These are phyloP conservation scores for Cucumis melo DNA, from an alignment of 306 rosid genomes.

Conservation along the genomic window DNA sequence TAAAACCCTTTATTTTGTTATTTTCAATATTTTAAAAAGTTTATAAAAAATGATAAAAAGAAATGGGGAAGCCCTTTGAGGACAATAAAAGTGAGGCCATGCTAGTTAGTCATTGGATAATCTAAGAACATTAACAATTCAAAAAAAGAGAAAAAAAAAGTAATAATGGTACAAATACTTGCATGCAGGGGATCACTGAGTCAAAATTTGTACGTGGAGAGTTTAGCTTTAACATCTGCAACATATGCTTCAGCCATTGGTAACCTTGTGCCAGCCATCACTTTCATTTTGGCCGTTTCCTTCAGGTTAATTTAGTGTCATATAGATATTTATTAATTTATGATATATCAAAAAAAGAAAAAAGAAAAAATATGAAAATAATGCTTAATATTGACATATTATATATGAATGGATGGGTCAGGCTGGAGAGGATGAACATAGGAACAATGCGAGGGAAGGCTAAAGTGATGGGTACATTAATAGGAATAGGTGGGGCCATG, in stretches of 20 bases:
- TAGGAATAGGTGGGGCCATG: conserved; percentile 41
- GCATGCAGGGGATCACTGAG: conserved; percentile 9
- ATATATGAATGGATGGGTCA: background rate
- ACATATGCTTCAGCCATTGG: conserved; percentile 12
- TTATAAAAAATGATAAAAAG: too few species aligned
- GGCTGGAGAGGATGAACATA: conserved; percentile 25
- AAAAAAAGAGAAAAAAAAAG: background rate
- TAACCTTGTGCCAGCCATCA: conserved; percentile 15
- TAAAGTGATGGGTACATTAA: conserved; percentile 27
- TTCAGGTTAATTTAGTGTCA: background rate
- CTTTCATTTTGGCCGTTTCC: conserved; percentile 12
- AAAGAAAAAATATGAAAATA: too few species aligned
- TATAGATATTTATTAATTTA: too few species aligned
- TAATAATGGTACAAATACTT: background rate
- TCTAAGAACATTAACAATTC: too few species aligned
- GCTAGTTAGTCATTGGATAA: too few species aligned
- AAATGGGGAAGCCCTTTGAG: too few species aligned
- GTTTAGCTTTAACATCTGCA: conserved; percentile 3
- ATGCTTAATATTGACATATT: too few species aligned
- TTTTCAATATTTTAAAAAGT: too few species aligned
- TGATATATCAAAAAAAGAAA: too few species aligned
- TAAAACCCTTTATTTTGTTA: too few species aligned
- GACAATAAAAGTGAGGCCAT: too few species aligned
- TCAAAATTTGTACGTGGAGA: conserved; percentile 7
- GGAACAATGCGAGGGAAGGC: conserved; percentile 25